Evolutionary conservation across 345 rosid genomes (phyloP).

Genomic region (Linum lewisii): DNA sequence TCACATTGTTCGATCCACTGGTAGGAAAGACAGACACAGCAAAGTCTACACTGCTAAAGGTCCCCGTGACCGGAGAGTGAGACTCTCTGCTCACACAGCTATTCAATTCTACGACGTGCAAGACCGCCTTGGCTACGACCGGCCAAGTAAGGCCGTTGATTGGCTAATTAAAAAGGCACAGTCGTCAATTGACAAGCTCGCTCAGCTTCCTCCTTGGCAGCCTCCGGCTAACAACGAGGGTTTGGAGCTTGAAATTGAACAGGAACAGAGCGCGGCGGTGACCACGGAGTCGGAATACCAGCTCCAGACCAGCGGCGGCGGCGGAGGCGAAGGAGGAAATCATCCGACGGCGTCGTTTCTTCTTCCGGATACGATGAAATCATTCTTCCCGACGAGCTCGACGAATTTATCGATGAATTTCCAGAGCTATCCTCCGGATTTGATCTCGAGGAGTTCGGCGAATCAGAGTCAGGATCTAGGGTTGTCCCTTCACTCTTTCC

Average conservation of each 20-base stretch:
- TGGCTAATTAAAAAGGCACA: conserved; percentile 83
- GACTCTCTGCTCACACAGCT: conserved; percentile 79
- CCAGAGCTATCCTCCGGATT: conserved; percentile 43
- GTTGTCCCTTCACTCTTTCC: conserved; percentile 47
- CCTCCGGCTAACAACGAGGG: conserved; percentile 14
- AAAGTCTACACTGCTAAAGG: conserved; percentile 77
- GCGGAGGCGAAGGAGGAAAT: not conserved
- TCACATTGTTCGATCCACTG: conserved; percentile 63
- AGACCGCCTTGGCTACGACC: conserved; percentile 75
- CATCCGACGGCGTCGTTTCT: not conserved
- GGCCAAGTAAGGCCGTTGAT: conserved; percentile 86
- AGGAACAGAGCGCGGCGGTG: conserved; percentile 29
- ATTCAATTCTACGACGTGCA: conserved; percentile 86
- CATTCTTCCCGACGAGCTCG: conserved; percentile 58
- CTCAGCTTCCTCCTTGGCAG: conserved; percentile 37
- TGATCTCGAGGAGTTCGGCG: conserved; percentile 34
- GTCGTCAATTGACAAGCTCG: conserved; percentile 62
- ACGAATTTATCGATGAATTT: conserved; percentile 37
- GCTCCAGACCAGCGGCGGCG: conserved; percentile 20
- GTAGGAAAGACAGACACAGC: conserved; percentile 78
- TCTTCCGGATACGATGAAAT: conserved; percentile 41
- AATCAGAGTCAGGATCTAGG: conserved; percentile 51
- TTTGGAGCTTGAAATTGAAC: conserved; percentile 13
- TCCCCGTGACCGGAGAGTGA: conserved; percentile 65
- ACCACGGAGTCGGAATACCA: conserved; percentile 32